phyloP scores from a whole-genome alignment of 148 eudicot species.

The Hydrangea macrophylla region DNA sequence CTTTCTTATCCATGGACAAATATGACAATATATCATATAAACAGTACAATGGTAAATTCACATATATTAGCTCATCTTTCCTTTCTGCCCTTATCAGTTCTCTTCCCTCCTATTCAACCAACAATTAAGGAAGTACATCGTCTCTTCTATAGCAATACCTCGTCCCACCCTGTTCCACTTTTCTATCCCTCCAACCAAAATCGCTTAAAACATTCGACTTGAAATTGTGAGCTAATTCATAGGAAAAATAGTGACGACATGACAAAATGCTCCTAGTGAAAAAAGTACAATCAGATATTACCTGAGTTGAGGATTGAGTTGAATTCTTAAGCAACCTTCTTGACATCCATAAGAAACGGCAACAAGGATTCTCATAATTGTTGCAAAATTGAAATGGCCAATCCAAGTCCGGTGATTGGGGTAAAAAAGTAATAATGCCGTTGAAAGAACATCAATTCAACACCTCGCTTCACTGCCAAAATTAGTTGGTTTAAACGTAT shows the following conservation, averaged over 20 bases:
- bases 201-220: neutral
- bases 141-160: too few species aligned
- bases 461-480: neutral
- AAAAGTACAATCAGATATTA: neutral
- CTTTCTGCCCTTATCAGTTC: too few species aligned
- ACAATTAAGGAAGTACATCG: too few species aligned
- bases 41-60: too few species aligned
- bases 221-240: neutral
- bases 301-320: conserved; percentile 5
- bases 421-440: neutral
- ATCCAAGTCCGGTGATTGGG: neutral
- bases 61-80: too few species aligned
- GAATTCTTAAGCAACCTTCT: conserved; percentile 11
- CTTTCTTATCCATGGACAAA: too few species aligned
- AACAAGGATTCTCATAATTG: neutral
- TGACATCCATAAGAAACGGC: neutral
- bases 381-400: neutral
- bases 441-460: neutral
- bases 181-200: too few species aligned
- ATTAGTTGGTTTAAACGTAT: conserved; percentile 28
- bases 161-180: too few species aligned
- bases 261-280: neutral
- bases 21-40: too few species aligned
- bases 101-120: too few species aligned
- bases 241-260: neutral